A percentile compares a stretch with the other conserved stretches of the same genome.
Conservation (phyloP, 129 eudicot species). For the carrot (Daucus carota) region DNA sequence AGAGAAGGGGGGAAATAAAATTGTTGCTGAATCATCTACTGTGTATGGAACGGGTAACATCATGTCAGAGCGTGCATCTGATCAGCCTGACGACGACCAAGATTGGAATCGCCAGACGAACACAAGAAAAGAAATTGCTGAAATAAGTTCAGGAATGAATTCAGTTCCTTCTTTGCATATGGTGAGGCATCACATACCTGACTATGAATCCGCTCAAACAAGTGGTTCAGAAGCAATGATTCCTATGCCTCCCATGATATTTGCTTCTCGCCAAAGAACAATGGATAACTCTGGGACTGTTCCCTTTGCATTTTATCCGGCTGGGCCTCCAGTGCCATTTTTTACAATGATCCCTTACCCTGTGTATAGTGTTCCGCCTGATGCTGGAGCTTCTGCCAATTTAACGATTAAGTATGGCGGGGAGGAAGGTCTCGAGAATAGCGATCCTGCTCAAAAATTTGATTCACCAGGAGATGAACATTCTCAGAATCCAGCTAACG, state of each 20-base stretch:
- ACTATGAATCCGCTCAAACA: slow-evolving; percentile 51
- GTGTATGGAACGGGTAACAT: slow-evolving; percentile 54
- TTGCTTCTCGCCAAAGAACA: slow-evolving; percentile 49
- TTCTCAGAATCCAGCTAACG: slow-evolving; percentile 33
- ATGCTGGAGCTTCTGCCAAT: slow-evolving; percentile 41
- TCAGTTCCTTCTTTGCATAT: slow-evolving; percentile 37
- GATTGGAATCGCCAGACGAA: slow-evolving; percentile 34
- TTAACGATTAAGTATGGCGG: slow-evolving; percentile 38
- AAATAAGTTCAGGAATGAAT: slow-evolving; percentile 30
- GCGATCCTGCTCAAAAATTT: slow-evolving; percentile 35
- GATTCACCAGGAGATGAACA: slow-evolving; percentile 31
- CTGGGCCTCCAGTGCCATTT: slow-evolving; percentile 97
- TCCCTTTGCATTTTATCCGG: slow-evolving; percentile 58
- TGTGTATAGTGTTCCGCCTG: slow-evolving; percentile 44
- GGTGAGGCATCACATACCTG: slow-evolving; percentile 35
- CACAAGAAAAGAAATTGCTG: slow-evolving; percentile 27
- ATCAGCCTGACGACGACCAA: slow-evolving; percentile 41
- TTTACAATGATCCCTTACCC: slow-evolving; percentile 90
- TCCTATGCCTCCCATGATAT: slow-evolving; percentile 54
- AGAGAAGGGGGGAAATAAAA: slow-evolving; percentile 66
- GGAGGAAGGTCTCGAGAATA: slow-evolving; percentile 37
- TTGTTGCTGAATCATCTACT: slow-evolving; percentile 24
- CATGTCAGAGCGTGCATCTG: slow-evolving; percentile 29
- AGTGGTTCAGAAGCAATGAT: slow-evolving; percentile 58
- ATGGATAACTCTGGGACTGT: slow-evolving; percentile 46